A percentile compares a stretch with the other conserved stretches of the same genome.
Conservation (phyloP, 2,329 filamentous ascomycete genomes). For the Diaporthe aspalathi region DNA sequence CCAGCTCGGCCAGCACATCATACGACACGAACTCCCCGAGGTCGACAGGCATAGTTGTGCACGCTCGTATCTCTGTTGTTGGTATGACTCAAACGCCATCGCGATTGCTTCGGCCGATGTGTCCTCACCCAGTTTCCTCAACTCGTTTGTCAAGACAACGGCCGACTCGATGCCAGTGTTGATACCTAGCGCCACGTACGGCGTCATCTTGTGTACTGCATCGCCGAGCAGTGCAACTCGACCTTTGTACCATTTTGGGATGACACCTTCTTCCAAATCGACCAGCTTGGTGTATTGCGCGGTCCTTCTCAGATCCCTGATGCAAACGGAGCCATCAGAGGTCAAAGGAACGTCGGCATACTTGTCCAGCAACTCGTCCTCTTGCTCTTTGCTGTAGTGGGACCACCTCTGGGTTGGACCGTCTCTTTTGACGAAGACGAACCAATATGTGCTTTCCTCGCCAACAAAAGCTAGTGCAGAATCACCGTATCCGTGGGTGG, state of each 20-base stretch:
- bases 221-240: neutral
- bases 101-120: neutral
- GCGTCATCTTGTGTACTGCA: slow-evolving; percentile 1
- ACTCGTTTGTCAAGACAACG: neutral
- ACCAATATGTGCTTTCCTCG: neutral
- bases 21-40: neutral
- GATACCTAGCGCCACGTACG: neutral
- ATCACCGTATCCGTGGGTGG: slow-evolving; percentile 9
- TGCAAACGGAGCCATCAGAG: slow-evolving; percentile 1
- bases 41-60: neutral
- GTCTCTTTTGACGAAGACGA: slow-evolving; percentile 13
- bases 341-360: slow-evolving; percentile 16
- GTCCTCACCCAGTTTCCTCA: neutral
- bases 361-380: slow-evolving; percentile 1
- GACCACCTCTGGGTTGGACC: slow-evolving; percentile 9
- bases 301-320: slow-evolving; percentile 6
- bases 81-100: neutral
- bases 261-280: slow-evolving; percentile 9
- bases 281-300: slow-evolving; percentile 3
- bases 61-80: slow-evolving; percentile 1
- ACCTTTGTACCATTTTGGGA: neutral
- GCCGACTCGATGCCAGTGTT: neutral
- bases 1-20: slow-evolving; percentile 13
- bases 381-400: slow-evolving; percentile 18
- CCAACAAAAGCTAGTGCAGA: neutral